These are phyloP conservation scores for Yamadazyma sp. DNA, from an alignment of 1,139 yeast genomes.

Conservation along the genomic window DNA sequence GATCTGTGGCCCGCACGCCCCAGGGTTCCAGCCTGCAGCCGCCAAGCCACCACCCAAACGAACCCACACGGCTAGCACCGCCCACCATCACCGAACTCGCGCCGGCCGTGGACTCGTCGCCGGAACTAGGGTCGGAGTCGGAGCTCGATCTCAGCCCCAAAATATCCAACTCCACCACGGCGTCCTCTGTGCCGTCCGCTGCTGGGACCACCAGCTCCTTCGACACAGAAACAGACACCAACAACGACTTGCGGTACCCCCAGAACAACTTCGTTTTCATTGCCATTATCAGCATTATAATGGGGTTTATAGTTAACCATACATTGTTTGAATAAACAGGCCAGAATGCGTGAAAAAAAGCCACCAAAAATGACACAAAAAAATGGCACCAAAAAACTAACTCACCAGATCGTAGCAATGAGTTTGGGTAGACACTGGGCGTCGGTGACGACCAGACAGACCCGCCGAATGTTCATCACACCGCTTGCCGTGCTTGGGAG, in stretches of 20 bases:
- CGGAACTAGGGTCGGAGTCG: not conserved
- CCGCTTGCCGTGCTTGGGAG: conserved; percentile 24
- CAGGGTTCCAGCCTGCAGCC: not conserved
- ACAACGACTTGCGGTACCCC: conserved; percentile 8
- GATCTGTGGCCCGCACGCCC: not conserved
- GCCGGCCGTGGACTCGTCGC: not conserved
- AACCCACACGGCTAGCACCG: not conserved
- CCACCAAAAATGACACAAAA: not conserved
- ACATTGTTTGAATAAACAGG: conserved; percentile 3
- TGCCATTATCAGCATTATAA: conserved; percentile 6
- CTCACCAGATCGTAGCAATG: not conserved
- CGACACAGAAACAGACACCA: conserved; percentile 5
- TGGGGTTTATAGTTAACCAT: conserved; percentile 7
- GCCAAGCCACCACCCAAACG: not conserved
- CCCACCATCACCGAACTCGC: not conserved
- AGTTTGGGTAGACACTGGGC: not conserved
- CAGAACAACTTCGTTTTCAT: conserved; percentile 7
- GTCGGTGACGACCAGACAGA: not conserved
- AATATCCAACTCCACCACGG: conserved; percentile 1
- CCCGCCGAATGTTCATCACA: conserved; percentile 10
- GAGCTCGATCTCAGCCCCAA: not conserved
- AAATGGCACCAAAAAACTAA: not conserved
- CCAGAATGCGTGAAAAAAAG: not conserved
- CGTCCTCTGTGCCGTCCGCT: conserved; percentile 1
- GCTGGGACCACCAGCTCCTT: not conserved